Base-by-base conservation (phyloP, 768 basidiomycete genomes). In the Sistotremastrum suecicum region DNA sequence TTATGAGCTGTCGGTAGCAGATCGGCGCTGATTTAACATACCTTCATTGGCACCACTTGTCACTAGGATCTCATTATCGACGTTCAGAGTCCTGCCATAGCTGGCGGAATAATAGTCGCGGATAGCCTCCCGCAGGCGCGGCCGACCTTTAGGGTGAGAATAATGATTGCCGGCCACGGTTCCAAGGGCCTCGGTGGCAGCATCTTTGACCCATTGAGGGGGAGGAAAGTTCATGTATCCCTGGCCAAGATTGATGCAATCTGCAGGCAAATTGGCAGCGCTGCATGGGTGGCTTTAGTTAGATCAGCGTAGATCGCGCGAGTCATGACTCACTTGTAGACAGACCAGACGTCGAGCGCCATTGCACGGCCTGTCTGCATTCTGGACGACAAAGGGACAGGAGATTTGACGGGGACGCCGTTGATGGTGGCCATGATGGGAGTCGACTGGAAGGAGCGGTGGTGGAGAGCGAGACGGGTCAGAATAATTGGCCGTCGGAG, bases 41-140 rank as follows among this genome's bases (percentile, higher is more conserved):
- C 92, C 94, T 75, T 94, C 88, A 60, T 98, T 98, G 5, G 94
- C 94, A 34, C 95, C 95, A 54, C 92, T 94, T 2, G 92, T 91
- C 39, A 98, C 83, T 12, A 92, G 68, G 38, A 99, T 91, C 60
- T 98, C 90, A 1, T 75, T 71, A 51, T 95, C 88, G 28, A 82
- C 74, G 56, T 90, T 75, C 10, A 99, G 71, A 3, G 79, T 69
- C 47, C 88, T 74, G 29, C 72, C 67, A 40, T 76, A 68, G 41
- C 81, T 75, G 4, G 82, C 68, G 39, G 76, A 74, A 56, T 94
- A 94, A 62, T 82, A 80, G 11, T 70, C 66, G 56, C 80, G 83
- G 56, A 99, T 77, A 5, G 95, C 95, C 48, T 91, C 70, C 37
- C 94, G 76, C 39, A 99, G 73, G 51, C 90, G 80, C 30, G 83